Evolutionary conservation across 805 yeast genomes (phyloP), one percentile per base, ranked within the genome.

Genomic region (Diddensiella caesifluorescens): DNA sequence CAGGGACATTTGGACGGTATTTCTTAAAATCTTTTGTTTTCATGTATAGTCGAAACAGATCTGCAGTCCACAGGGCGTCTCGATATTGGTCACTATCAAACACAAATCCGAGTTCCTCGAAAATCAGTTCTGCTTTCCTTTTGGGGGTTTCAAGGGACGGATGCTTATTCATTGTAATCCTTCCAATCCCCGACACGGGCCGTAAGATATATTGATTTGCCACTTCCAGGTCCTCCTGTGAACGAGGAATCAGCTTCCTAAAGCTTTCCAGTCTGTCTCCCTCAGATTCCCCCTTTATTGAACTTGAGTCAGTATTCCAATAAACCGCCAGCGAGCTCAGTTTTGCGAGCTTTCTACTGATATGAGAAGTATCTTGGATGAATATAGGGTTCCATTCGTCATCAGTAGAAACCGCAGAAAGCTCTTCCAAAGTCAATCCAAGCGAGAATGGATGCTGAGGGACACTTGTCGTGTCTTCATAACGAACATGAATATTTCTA

Each of bases 351-450:
- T 92, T 92, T 51, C 85, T 75, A 0, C 97, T 78, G 35, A 80
- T 69, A 13, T 69, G 57, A 22, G 78, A 77, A 3, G 83, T 70
- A 21, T 81, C 79, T 1, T 90, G 75, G 22, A 92, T 82, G 60
- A 90, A 90, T 15, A 82, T 80, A 1, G 95, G 92, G 18, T 71
- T 64, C 97, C 97, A 92, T 26, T 74, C 64, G 22, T 74, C 80
- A 61, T 90, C 89, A 0, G 97, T 80, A 1, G 96, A 86, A 0
- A 88, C 83, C 0, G 96, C 97, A 0, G 96, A 86, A 31, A 92
- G 69, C 63, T 92, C 97, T 31, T 77, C 74, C 37, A 92, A 70
- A 0, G 94, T 82, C 13, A 87, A 53, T 3, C 99, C 99, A 28
- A 88, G 63, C 0, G 96, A 71, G 51, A 84, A 85, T 2, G 96